These are phyloP conservation scores for Panellus pusillus DNA, from an alignment of 768 basidiomycete genomes.

Conservation along the genomic window DNA sequence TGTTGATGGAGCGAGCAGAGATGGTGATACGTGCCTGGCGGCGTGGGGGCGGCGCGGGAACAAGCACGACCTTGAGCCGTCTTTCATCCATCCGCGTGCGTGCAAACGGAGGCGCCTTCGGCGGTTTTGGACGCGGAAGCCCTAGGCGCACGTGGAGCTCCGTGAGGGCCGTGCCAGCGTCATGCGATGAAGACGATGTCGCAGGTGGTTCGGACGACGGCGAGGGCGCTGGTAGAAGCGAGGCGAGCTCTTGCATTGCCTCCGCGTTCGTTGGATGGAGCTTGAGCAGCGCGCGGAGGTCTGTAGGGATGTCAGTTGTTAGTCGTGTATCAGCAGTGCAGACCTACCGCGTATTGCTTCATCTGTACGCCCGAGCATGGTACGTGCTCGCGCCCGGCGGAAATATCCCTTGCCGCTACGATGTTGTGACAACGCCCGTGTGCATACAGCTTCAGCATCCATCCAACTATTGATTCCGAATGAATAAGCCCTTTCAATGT, in stretches of 20 bases:
- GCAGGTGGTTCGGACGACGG: constrained; percentile 4
- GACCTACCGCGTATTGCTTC: constrained; percentile 61
- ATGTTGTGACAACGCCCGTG: constrained; percentile 62
- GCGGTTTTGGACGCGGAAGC: constrained; percentile 39
- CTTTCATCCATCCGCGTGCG: constrained; percentile 50
- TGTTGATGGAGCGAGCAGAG: constrained; percentile 12
- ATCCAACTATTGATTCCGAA: constrained; percentile 52
- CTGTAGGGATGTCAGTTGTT: constrained; percentile 31
- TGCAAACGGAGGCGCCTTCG: constrained; percentile 54
- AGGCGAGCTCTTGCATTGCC: constrained; percentile 55
- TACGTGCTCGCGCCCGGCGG: constrained; percentile 66
- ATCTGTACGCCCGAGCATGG: constrained; percentile 53
- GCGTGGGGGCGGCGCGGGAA: constrained; percentile 40
- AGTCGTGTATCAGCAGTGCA: background rate
- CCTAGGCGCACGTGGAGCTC: constrained; percentile 33
- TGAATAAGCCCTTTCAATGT: constrained; percentile 4
- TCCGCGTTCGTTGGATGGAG: constrained; percentile 67
- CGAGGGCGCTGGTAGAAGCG: constrained; percentile 34
- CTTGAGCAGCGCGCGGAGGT: constrained; percentile 59
- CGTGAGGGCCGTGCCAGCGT: constrained; percentile 13
- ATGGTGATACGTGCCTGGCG: constrained; percentile 20
- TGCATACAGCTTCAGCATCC: constrained; percentile 70
- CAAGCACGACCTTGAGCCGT: constrained; percentile 51
- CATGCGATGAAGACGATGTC: constrained; percentile 11
- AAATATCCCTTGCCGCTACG: constrained; percentile 69